Evolutionary conservation across 1,284 basidiomycete species (phyloP), one percentile per base, ranked within the genome.

Genomic region (Lignosus rhinocerotis): DNA sequence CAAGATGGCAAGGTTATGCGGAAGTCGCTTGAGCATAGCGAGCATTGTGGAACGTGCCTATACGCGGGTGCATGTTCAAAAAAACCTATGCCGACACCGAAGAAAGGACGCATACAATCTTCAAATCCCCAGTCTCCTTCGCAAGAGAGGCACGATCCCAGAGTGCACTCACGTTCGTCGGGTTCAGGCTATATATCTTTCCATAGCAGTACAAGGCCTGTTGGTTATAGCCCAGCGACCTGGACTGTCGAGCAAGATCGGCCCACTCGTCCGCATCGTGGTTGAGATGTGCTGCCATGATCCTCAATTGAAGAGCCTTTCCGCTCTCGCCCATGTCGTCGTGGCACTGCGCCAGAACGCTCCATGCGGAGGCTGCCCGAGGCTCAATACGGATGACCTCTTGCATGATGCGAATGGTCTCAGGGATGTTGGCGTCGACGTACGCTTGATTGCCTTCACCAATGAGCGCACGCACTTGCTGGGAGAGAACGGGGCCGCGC

Each of bases 301-400:
- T 93, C 39, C 90, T 81, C 59, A 95, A 81, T 70, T 95, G 93
- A 12, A 97, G 78, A 0, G 88, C 89, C 63, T 88, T 90, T 53
- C 88, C 81, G 3, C 75, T 70, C 57, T 96, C 85, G 1, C 80
- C 79, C 66, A 85, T 75, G 66, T 93, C 90, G 31, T 84, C 81
- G 67, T 92, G 88, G 65, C 90, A 91, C 61, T 88, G 85, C 1
- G 90, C 92, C 3, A 97, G 82, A 0, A 94, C 92, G 9, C 86
- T 84, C 95, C 96, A 98, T 0, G 95, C 93, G 4, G 86, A 76
- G 5, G 83, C 80, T 9, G 94, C 91, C 34, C 90, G 86, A 2
- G 95, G 94, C 72, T 98, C 96, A 56, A 96, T 94, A 9, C 93
- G 85, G 57, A 98, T 94, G 63, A 97, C 92, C 70, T 98, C 93